Percentiles rank a stretch among this genome's conserved stretches.
These are phyloP conservation scores for Nothophytophthora sp. DNA, from an alignment of 352 stramenopile genomes.

Conservation along the genomic window DNA sequence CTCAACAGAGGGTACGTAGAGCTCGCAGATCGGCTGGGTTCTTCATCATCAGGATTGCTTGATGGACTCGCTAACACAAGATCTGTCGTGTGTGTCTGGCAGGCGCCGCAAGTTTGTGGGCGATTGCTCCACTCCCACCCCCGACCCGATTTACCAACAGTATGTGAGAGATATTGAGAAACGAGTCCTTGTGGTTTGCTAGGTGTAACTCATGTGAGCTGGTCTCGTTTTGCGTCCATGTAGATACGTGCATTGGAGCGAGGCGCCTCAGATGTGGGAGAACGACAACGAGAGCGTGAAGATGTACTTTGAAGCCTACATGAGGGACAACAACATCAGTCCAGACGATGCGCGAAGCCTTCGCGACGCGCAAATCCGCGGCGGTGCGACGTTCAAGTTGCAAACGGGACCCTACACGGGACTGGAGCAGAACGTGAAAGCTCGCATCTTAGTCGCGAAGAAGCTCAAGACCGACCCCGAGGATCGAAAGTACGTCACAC, in stretches of 20 bases:
- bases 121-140: conserved; percentile 35
- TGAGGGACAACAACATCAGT: conserved; percentile 78
- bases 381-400: conserved; percentile 81
- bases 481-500: conserved; percentile 47
- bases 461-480: conserved; percentile 72
- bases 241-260: conserved; percentile 70
- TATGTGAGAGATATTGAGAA: conserved; percentile 12
- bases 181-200: not conserved
- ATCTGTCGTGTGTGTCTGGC: not conserved
- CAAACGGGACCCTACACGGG: conserved; percentile 72
- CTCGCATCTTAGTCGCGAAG: conserved; percentile 76
- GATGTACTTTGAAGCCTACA: conserved; percentile 81
- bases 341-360: conserved; percentile 63
- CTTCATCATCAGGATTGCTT: not conserved
- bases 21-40: not conserved
- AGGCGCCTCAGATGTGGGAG: conserved; percentile 72
- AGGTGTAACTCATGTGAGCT: not conserved
- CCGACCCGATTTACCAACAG: conserved; percentile 72
- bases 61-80: too few species aligned
- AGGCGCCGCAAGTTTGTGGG: conserved; percentile 73
- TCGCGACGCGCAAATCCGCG: conserved; percentile 65
- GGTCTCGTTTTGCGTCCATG: not conserved
- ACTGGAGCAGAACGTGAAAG: conserved; percentile 83
- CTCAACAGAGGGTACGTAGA: conserved; percentile 42
- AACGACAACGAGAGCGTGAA: conserved; percentile 79